Conservation (phyloP, 1,139 yeast genomes). For the Pichia sp. region DNA sequence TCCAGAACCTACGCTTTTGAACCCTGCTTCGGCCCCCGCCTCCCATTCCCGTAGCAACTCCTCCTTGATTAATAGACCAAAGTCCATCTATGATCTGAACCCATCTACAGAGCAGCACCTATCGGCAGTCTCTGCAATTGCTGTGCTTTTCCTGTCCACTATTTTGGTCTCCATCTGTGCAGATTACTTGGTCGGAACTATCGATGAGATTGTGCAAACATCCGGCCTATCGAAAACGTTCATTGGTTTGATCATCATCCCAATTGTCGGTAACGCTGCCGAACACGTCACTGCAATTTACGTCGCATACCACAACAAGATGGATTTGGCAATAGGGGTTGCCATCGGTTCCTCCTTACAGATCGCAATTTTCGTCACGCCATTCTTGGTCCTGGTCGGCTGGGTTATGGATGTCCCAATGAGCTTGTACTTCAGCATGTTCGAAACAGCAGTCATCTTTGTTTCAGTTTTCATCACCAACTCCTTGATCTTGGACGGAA, state of each 20-base stretch:
- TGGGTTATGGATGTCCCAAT: constrained; percentile 90
- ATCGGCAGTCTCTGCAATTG: constrained; percentile 41
- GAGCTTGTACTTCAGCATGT: constrained; percentile 86
- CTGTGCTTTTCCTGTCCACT: constrained; percentile 60
- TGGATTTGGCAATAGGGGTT: constrained; percentile 96
- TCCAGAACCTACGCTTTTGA: neutral
- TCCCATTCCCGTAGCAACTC: constrained; percentile 18
- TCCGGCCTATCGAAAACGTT: constrained; percentile 92
- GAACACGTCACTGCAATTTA: constrained; percentile 96
- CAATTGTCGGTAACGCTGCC: constrained; percentile 97
- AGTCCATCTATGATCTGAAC: constrained; percentile 27
- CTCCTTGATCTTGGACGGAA: constrained; percentile 86
- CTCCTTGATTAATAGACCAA: constrained; percentile 27
- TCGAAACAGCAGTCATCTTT: constrained; percentile 88
- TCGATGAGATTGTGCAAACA: constrained; percentile 77
- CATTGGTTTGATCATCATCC: constrained; percentile 87
- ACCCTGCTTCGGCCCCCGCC: neutral
- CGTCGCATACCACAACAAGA: constrained; percentile 92
- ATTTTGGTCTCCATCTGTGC: constrained; percentile 87
- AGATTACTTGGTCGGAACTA: constrained; percentile 87
- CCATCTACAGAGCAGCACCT: constrained; percentile 34
- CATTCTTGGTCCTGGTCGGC: constrained; percentile 88
- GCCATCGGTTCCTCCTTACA: constrained; percentile 97
- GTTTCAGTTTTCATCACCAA: constrained; percentile 85
- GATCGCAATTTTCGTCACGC: constrained; percentile 91